A percentile compares a stretch with the other conserved stretches of the same genome.
These are phyloP conservation scores for Calonectria pseudoturangicola DNA, from an alignment of 2,329 filamentous ascomycete genomes.

Conservation along the genomic window DNA sequence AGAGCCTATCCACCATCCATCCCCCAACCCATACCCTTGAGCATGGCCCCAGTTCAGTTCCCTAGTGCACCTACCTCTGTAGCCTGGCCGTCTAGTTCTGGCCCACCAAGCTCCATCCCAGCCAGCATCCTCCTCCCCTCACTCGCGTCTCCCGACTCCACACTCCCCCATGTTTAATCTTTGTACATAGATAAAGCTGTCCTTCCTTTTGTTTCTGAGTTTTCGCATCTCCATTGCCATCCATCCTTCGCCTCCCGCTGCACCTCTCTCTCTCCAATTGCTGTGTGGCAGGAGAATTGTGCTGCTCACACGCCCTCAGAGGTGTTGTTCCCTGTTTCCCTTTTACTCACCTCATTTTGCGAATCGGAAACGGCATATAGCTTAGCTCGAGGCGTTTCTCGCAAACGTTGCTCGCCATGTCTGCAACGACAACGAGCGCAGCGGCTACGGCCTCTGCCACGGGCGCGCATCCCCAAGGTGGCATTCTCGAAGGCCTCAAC, in stretches of 20 bases:
- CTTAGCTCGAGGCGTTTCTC: neutral
- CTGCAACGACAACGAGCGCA: conserved; percentile 49
- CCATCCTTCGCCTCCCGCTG: neutral
- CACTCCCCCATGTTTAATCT: conserved; percentile 11
- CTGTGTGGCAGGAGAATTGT: neutral
- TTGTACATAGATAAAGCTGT: conserved; percentile 4
- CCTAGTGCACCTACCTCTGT: neutral
- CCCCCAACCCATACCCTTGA: neutral
- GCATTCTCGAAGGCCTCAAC: conserved; percentile 82
- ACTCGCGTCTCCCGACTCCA: conserved; percentile 4
- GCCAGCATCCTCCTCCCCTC: neutral
- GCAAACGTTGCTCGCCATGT: conserved; percentile 40
- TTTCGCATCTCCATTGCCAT: conserved; percentile 14
- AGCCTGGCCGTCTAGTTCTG: conserved; percentile 8
- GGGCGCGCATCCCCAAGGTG: conserved; percentile 67
- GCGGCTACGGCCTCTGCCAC: conserved; percentile 56
- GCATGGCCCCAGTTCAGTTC: neutral
- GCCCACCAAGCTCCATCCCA: conserved; percentile 19
- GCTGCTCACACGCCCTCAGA: conserved; percentile 1
- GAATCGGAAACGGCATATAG: neutral
- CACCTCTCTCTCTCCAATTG: neutral
- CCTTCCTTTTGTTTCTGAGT: conserved; percentile 14
- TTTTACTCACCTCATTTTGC: neutral
- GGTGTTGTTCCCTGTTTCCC: conserved; percentile 2
- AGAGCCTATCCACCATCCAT: neutral